These are phyloP conservation scores for Geoglossum cookeanum DNA, from an alignment of 2,329 filamentous ascomycete species.

Conservation along the genomic window DNA sequence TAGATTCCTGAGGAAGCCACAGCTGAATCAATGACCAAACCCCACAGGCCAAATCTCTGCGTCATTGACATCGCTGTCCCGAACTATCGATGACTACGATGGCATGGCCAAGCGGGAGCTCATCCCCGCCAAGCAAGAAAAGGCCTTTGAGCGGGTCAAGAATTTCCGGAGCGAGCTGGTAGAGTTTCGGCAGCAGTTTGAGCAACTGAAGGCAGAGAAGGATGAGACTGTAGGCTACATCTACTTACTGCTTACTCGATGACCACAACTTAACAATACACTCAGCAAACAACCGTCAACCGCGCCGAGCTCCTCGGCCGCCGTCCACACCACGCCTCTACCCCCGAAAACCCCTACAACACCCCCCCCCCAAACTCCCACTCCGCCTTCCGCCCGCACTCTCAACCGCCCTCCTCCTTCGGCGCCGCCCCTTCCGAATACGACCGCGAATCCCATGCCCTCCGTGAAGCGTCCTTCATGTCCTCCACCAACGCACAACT, in stretches of 20 bases:
- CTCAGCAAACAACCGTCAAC: slow-evolving; percentile 41
- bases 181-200: slow-evolving; percentile 62
- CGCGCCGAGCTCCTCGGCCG: slow-evolving; percentile 70
- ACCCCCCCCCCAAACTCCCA: slow-evolving; percentile 31
- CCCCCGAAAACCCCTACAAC: slow-evolving; percentile 86
- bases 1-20: not conserved
- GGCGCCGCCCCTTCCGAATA: slow-evolving; percentile 34
- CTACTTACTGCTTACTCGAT: not conserved
- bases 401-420: slow-evolving; percentile 15
- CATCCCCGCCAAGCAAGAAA: slow-evolving; percentile 77
- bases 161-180: slow-evolving; percentile 68
- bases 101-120: slow-evolving; percentile 72
- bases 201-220: slow-evolving; percentile 53
- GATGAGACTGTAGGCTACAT: slow-evolving; percentile 44
- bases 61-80: slow-evolving; percentile 62
- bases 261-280: no score
- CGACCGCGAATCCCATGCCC: slow-evolving; percentile 58
- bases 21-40: not conserved
- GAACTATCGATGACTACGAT: slow-evolving; percentile 85
- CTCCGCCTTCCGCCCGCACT: slow-evolving; percentile 17
- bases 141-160: slow-evolving; percentile 68
- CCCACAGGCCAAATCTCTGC: slow-evolving; percentile 49
- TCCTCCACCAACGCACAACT: slow-evolving; percentile 62
- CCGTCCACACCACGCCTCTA: slow-evolving; percentile 56
- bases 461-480: slow-evolving; percentile 83